Evolutionary conservation across 495 filamentous ascomycete genomes (phyloP).

Genomic region (Penicillium antarcticum): DNA sequence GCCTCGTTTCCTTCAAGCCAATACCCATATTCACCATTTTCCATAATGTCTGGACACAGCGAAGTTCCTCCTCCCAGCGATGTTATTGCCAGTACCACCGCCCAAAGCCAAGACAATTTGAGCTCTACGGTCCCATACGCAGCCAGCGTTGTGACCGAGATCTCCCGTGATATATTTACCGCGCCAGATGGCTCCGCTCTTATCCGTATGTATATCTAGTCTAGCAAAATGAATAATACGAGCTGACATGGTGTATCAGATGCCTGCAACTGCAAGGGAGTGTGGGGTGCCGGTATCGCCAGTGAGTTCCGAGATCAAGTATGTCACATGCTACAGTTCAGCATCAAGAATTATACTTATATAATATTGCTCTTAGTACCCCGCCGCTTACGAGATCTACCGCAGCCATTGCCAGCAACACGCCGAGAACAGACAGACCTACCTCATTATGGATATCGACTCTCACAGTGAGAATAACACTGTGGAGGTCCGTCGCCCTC

Average conservation of each 20-base stretch:
- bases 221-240: too few relatives aligned
- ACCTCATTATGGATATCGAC: slow-evolving; percentile 5
- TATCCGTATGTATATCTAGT: slow-evolving; percentile 34
- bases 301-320: slow-evolving; percentile 31
- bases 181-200: slow-evolving; percentile 39
- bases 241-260: slow-evolving; percentile 24
- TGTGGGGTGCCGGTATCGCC: slow-evolving; percentile 46
- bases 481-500: slow-evolving; percentile 6
- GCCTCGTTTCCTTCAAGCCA: too few relatives aligned
- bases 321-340: neutral
- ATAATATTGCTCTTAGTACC: slow-evolving; percentile 28
- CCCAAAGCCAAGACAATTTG: neutral
- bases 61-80: too few relatives aligned
- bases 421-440: neutral
- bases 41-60: too few relatives aligned
- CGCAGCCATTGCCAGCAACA: slow-evolving; percentile 25
- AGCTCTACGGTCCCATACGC: neutral
- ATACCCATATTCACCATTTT: too few relatives aligned
- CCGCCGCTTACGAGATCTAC: slow-evolving; percentile 37
- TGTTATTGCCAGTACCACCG: too few relatives aligned
- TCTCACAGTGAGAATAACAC: neutral
- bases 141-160: slow-evolving; percentile 19
- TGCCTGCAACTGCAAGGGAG: slow-evolving; percentile 44
- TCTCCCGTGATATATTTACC: slow-evolving; percentile 41
- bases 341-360: neutral